Evolutionary conservation across 2,329 filamentous ascomycete species (phyloP).

Genomic region (Fusarium stilboides): DNA sequence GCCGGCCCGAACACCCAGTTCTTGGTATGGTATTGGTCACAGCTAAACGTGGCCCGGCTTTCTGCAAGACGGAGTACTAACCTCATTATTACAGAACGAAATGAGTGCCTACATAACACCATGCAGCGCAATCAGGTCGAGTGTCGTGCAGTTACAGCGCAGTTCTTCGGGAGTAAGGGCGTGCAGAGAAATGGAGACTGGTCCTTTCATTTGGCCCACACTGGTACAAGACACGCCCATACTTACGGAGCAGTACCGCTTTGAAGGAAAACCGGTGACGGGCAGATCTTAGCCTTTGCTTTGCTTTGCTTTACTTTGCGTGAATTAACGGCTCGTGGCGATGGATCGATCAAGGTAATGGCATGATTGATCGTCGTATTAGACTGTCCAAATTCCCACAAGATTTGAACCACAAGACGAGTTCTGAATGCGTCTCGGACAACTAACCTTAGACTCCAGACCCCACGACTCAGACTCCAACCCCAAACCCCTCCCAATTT

Average conservation of each 20-base stretch:
- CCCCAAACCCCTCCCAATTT: constrained; percentile 3
- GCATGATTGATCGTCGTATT: constrained; percentile 20
- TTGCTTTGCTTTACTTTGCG: constrained; percentile 6
- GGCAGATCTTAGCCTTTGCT: constrained; percentile 11
- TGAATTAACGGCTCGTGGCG: constrained; percentile 21
- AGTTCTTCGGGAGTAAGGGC: no score
- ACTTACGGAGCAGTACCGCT: neutral
- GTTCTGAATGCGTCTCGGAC: constrained; percentile 2
- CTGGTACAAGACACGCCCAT: no score
- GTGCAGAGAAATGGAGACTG: constrained; percentile 11
- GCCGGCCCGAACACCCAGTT: constrained; percentile 17
- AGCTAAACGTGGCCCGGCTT: neutral
- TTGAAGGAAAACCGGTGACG: constrained; percentile 13
- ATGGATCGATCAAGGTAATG: constrained; percentile 20
- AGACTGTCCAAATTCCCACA: constrained; percentile 5
- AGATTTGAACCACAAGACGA: constrained; percentile 1
- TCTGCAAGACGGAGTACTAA: constrained; percentile 8
- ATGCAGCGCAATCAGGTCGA: no score
- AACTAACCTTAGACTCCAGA: constrained; percentile 3
- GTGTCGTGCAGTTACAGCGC: constrained; percentile 2
- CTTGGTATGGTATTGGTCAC: neutral
- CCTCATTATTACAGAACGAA: constrained; percentile 19
- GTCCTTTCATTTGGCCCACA: constrained; percentile 22
- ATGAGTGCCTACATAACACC: constrained; percentile 3
- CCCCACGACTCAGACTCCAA: constrained; percentile 5